Base-by-base conservation (phyloP, 176 grass and related monocot genomes). In the Aegilops sharonensis region DNA sequence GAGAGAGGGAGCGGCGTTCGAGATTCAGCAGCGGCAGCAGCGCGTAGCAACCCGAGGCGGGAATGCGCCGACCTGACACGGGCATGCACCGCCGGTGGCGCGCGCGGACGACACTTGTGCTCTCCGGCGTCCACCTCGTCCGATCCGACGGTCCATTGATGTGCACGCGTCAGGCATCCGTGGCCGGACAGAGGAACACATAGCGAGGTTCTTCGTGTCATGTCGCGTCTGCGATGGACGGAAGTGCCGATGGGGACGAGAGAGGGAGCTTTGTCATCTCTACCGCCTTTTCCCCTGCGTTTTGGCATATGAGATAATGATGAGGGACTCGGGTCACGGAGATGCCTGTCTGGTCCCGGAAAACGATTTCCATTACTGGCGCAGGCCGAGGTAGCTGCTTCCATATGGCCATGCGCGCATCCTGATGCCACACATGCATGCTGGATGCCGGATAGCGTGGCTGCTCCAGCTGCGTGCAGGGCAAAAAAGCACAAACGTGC, bases 61-160 rank as follows among this genome's bases (percentile, higher is more conserved):
- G 20, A 64, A 84, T 35, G 59, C 47, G 71, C 82, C 82, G 37
- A 45, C 82, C 57, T 84, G 71, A 84, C 71, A 76, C 8, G 17
- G 82, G 24, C 56, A 54, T 54, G 50, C 50, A 15, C 70, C 82
- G 60, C 82, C 23, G 56, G 18, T 84, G 70, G 82, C 36, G 68
- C 56, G 8, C 4, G 4, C 18, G 25, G 25, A 8, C 56, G 70
- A 84, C 82, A 75, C 36, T 48, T 84, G 70, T 48, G 70, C 71
- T n/a, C 56, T 64, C 71, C 11, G 11, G 82, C 2, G 11, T n/a
- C 82, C 25, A 75, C 81, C 52, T 72, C 52, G 6, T 5, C 21
- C 48, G 32, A 9, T 57, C 34, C 9, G 39, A 30, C 61, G 37
- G 37, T 72, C 36, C n/a, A 29, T 47, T 37, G 11, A 43, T 73